Conservation (phyloP, 441 rosid genomes). For the Populus hybrid region DNA sequence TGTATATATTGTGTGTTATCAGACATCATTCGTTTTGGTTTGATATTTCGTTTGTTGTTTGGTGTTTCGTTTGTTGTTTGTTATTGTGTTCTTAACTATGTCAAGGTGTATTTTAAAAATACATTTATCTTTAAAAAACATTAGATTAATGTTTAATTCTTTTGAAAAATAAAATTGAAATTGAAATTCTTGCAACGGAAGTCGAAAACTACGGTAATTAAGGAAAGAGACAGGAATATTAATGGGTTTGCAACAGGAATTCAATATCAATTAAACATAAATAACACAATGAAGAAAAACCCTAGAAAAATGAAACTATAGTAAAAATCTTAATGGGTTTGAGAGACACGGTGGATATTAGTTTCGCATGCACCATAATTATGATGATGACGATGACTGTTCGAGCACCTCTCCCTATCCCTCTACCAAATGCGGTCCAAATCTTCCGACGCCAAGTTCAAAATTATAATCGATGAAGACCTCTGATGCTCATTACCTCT, state of each 20-base stretch:
- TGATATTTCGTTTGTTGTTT: neutral
- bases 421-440: slow-evolving; percentile 27
- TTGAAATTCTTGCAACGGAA: neutral
- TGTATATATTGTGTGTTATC: neutral
- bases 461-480: slow-evolving; percentile 23
- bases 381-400: slow-evolving; percentile 5
- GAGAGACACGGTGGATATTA: neutral
- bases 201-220: neutral
- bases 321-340: neutral
- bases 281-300: no score
- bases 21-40: neutral
- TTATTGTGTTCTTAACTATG: no score
- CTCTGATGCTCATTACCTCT: no score
- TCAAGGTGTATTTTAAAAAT: no score
- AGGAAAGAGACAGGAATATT: no score
- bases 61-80: no score
- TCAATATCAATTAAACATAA: neutral
- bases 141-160: no score
- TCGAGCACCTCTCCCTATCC: slow-evolving; percentile 10
- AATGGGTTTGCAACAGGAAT: neutral
- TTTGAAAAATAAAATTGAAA: no score
- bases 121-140: no score
- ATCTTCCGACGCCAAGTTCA: slow-evolving; percentile 21
- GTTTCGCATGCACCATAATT: slow-evolving; percentile 11
- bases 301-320: neutral